A percentile compares a stretch with the other conserved stretches of the same genome.
These are phyloP conservation scores for Mortierella sp. DNA, from an alignment of 371 early-diverging fungal genomes.

Conservation along the genomic window DNA sequence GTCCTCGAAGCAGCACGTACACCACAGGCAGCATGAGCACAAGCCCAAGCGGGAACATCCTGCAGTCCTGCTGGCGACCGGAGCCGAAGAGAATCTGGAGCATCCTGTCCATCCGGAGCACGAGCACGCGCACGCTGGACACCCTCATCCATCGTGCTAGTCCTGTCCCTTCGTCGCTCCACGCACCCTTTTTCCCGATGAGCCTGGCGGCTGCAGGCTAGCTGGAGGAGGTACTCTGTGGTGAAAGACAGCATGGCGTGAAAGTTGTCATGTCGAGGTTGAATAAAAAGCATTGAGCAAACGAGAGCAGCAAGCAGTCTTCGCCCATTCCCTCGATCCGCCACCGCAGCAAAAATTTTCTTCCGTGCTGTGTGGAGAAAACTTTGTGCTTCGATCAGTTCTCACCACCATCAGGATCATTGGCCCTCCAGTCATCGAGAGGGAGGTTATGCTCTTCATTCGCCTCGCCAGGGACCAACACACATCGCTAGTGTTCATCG, in stretches of 20 bases:
- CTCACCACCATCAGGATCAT: background rate
- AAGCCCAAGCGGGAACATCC: constrained; percentile 6
- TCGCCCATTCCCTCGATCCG: no score
- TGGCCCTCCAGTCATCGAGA: background rate
- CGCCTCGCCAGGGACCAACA: constrained; percentile 17
- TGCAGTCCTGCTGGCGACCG: constrained; percentile 32
- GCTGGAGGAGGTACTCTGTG: no score
- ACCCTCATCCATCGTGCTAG: background rate
- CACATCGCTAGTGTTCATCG: constrained; percentile 14
- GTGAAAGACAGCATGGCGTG: no score
- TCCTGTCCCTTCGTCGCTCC: no score
- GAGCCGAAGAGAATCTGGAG: constrained; percentile 34
- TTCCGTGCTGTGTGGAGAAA: no score
- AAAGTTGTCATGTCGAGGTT: no score
- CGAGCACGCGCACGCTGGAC: constrained; percentile 3
- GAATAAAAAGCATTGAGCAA: no score
- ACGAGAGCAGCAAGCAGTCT: no score
- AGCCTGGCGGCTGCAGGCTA: no score
- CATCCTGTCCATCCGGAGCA: constrained; percentile 37
- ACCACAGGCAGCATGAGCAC: constrained; percentile 9
- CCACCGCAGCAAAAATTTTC: no score
- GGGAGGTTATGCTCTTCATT: constrained; percentile 27
- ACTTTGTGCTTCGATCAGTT: no score
- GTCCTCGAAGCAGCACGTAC: background rate
- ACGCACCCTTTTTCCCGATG: no score